A percentile compares a stretch with the other conserved stretches of the same genome.
Evolutionary conservation across 2,329 filamentous ascomycete genomes (phyloP).

Genomic region (Stachybotrys chlorohalonatus): DNA sequence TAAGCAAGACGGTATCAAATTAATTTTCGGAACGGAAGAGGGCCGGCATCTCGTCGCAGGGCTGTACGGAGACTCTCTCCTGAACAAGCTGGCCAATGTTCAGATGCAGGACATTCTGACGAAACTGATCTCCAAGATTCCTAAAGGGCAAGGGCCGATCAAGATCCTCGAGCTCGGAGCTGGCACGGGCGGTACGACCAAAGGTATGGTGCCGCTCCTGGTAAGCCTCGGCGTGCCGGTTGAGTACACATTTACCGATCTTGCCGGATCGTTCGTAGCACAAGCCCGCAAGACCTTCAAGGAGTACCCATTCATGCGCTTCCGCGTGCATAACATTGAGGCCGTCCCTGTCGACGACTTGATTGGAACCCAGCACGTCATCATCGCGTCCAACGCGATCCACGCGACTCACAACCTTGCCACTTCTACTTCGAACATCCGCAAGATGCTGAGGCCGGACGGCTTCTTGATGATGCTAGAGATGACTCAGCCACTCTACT

Average conservation of each 20-base stretch:
- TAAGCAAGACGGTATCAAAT: too few species aligned
- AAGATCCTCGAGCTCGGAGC: constrained; percentile 17
- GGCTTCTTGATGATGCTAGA: constrained; percentile 8
- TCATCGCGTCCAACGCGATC: constrained; percentile 24
- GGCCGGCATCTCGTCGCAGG: too few species aligned
- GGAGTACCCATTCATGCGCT: constrained; percentile 6
- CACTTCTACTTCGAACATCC: constrained; percentile 10
- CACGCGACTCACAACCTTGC: constrained; percentile 21
- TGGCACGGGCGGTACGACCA: constrained; percentile 24
- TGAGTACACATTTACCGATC: constrained; percentile 30
- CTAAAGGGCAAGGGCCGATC: constrained; percentile 6
- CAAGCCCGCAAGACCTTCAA: constrained; percentile 3
- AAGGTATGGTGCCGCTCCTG: constrained; percentile 16
- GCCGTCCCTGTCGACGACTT: constrained; percentile 8
- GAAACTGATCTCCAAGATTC: too few species aligned
- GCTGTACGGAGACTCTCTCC: too few species aligned
- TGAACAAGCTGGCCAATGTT: too few species aligned
- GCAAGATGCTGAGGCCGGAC: constrained; percentile 5
- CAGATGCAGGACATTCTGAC: too few species aligned
- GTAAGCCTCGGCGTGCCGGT: constrained; percentile 14
- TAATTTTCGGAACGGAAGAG: too few species aligned
- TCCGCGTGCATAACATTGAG: constrained; percentile 7
- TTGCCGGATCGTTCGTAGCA: constrained; percentile 13
- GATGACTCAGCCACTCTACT: constrained; percentile 8
- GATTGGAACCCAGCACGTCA: constrained; percentile 14